Percentiles rank a stretch among this genome's conserved stretches.
These are phyloP conservation scores for Beauveria asiatica DNA, from an alignment of 2,329 filamentous ascomycete genomes.

Conservation along the genomic window DNA sequence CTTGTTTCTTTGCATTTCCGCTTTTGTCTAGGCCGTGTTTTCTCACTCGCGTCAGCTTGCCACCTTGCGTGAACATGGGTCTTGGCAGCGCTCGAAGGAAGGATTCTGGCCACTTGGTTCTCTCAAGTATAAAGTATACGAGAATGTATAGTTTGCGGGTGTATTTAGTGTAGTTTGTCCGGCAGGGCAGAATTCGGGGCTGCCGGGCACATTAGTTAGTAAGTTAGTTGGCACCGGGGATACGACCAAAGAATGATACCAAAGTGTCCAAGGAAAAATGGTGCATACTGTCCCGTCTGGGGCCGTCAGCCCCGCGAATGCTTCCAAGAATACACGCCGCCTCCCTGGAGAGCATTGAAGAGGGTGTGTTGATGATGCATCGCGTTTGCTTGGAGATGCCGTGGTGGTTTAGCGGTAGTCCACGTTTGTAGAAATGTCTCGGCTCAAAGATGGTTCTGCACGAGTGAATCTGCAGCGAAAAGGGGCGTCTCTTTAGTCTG, in stretches of 20 bases:
- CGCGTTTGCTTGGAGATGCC: slow-evolving; percentile 3
- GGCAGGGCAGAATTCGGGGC: not conserved
- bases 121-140: not conserved
- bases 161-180: not conserved
- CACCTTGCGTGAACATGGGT: slow-evolving; percentile 4
- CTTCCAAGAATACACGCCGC: slow-evolving; percentile 1
- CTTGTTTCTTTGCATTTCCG: slow-evolving; percentile 1
- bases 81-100: not conserved
- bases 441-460: not conserved
- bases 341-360: not conserved
- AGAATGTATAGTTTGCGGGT: not conserved
- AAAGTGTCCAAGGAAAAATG: not conserved
- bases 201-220: not conserved
- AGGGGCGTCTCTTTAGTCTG: not conserved
- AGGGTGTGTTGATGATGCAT: slow-evolving; percentile 9
- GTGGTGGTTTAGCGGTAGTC: not conserved
- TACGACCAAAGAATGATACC: not conserved
- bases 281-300: not conserved
- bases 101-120: not conserved
- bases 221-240: not conserved
- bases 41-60: not conserved
- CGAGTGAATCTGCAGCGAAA: not conserved
- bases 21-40: not conserved
- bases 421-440: slow-evolving; percentile 9
- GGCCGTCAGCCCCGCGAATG: slow-evolving; percentile 1